Evolutionary conservation across 108 stramenopile genomes (phyloP).

Genomic region (Halocafeteria seosinensis): DNA sequence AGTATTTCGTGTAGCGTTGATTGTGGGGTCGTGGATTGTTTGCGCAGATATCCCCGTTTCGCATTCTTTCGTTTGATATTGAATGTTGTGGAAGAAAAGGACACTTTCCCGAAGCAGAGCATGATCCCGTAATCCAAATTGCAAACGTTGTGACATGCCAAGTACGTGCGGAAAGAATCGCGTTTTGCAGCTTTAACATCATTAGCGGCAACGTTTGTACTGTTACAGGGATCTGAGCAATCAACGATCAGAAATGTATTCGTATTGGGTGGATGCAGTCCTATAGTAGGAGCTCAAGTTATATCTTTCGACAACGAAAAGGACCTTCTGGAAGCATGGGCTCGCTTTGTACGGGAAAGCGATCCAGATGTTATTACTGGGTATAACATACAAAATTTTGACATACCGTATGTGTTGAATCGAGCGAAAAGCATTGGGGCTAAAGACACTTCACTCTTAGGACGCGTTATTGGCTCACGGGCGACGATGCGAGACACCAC

Average conservation of each 20-base stretch:
- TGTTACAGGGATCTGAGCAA: conserved; percentile 62
- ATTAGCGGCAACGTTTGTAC: no score
- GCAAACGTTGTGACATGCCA: conserved; percentile 71
- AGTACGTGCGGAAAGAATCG: no score
- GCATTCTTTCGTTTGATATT: conserved; percentile 86
- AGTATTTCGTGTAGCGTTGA: no score
- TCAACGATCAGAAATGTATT: conserved; percentile 27
- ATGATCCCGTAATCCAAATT: conserved; percentile 99
- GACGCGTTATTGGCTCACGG: conserved; percentile 54
- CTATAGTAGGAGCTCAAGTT: conserved; percentile 93
- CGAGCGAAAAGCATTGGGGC: conserved; percentile 60
- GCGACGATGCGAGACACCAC: conserved; percentile 80
- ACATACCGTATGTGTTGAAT: conserved; percentile 89
- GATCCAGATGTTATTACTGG: conserved; percentile 97
- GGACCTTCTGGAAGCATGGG: conserved; percentile 62
- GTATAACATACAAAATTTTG: conserved; percentile 90
- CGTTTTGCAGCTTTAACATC: no score
- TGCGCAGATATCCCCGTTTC: conserved; percentile 84
- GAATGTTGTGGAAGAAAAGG: conserved; percentile 95
- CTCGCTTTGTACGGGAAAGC: conserved; percentile 57
- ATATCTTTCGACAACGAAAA: conserved; percentile 69
- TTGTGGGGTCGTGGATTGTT: no score
- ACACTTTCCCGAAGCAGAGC: conserved; percentile 82
- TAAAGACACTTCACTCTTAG: conserved; percentile 61
- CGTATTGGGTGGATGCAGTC: conserved; percentile 44